A percentile compares a stretch with the other conserved stretches of the same genome.
Conservation (phyloP, 176 grass and related monocot genomes). For the Zea mays region Zm-B73-REFERENCE-NAM-5.0 NC_050102.1:143402001-143402500, state of each 20-base stretch:
- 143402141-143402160: conserved; percentile 26
- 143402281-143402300: conserved; percentile 61
- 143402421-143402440: conserved; percentile 38
- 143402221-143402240: conserved; percentile 35
- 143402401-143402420: conserved; percentile 57
- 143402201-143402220: conserved; percentile 22
- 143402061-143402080: background rate
- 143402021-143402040: background rate
- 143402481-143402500: conserved; percentile 27
- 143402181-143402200: conserved; percentile 1
- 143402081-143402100: background rate
- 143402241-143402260: conserved; percentile 77
- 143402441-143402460: conserved; percentile 29
- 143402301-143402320: conserved; percentile 60
- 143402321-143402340: conserved; percentile 44
- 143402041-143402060: background rate
- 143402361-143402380: conserved; percentile 69
- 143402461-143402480: conserved; percentile 55
- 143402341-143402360: conserved; percentile 52
- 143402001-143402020: conserved; percentile 7
- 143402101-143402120: conserved; percentile 6
- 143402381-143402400: conserved; percentile 57
- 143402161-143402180: background rate
- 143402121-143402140: background rate
- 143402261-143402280: conserved; percentile 93